These are phyloP conservation scores for Hygrophila difformis DNA, from an alignment of 257 asterid species.

Conservation along the genomic window DNA sequence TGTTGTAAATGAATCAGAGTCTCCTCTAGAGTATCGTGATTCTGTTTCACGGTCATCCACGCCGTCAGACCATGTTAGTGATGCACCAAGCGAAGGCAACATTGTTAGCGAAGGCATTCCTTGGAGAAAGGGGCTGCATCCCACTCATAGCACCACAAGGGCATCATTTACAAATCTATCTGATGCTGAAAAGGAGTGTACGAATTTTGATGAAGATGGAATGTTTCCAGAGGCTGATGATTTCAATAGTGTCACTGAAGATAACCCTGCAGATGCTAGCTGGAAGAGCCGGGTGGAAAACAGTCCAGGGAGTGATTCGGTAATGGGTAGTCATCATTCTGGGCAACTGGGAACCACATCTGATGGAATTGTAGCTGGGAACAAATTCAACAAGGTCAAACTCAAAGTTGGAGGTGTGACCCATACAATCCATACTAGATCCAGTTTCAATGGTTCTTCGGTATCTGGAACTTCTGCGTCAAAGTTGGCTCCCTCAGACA, in stretches of 20 bases:
- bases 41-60: slow-evolving; percentile 49
- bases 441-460: slow-evolving; percentile 40
- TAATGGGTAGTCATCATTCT: slow-evolving; percentile 16
- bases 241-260: slow-evolving; percentile 14
- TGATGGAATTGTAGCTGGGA: slow-evolving; percentile 32
- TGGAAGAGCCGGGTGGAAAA: slow-evolving; percentile 19
- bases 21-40: slow-evolving; percentile 32
- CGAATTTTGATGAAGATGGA: slow-evolving; percentile 23
- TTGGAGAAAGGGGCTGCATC: slow-evolving; percentile 16
- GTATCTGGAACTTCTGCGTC: slow-evolving; percentile 35
- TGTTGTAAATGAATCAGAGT: slow-evolving; percentile 35
- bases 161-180: slow-evolving; percentile 25
- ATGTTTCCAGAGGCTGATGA: slow-evolving; percentile 21
- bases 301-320: slow-evolving; percentile 14
- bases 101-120: slow-evolving; percentile 11
- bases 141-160: slow-evolving; percentile 18
- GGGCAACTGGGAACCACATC: slow-evolving; percentile 23
- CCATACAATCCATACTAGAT: slow-evolving; percentile 45
- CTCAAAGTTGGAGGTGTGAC: slow-evolving; percentile 88
- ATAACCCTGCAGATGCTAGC: slow-evolving; percentile 18
- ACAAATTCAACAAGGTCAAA: slow-evolving; percentile 49
- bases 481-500: slow-evolving; percentile 34
- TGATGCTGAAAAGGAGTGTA: slow-evolving; percentile 29
- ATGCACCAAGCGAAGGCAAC: slow-evolving; percentile 45
- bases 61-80: slow-evolving; percentile 42